Conservation (phyloP, 2,329 filamentous ascomycete species). For the Penicillium digitatum region DNA sequence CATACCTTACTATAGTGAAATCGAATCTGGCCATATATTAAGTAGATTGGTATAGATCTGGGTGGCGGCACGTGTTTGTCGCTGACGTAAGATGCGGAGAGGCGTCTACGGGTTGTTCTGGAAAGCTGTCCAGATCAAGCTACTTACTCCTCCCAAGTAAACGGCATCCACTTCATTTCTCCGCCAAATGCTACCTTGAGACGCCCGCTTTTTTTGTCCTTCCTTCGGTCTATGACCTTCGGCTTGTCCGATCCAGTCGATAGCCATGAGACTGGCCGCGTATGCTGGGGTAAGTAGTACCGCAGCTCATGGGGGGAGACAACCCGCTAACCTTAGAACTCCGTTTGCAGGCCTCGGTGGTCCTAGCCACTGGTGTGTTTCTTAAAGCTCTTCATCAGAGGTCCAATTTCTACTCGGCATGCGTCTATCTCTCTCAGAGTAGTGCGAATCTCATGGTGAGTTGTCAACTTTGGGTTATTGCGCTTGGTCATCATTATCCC, state of each 20-base stretch:
- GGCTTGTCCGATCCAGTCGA: conserved; percentile 22
- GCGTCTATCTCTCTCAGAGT: conserved; percentile 93
- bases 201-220: conserved; percentile 1
- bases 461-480: conserved; percentile 11
- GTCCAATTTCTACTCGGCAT: conserved; percentile 96
- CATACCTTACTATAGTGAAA: not conserved
- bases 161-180: conserved; percentile 6
- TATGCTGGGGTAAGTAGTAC: conserved; percentile 49
- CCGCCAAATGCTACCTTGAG: conserved; percentile 10
- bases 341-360: conserved; percentile 64
- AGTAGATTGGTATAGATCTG: not conserved
- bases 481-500: not conserved
- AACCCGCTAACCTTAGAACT: conserved; percentile 12
- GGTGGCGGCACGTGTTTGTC: conserved; percentile 13
- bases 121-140: conserved; percentile 28
- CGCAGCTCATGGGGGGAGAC: not conserved
- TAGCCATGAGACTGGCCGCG: conserved; percentile 48
- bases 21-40: not conserved
- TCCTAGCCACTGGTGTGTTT: conserved; percentile 77
- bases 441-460: conserved; percentile 88
- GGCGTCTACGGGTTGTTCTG: conserved; percentile 13
- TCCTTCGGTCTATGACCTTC: conserved; percentile 29
- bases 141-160: conserved; percentile 14
- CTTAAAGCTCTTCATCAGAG: conserved; percentile 90
- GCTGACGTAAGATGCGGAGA: conserved; percentile 30